phyloP scores from a whole-genome alignment of 106 monocot genomes.

The Apostasia ramifera region DNA sequence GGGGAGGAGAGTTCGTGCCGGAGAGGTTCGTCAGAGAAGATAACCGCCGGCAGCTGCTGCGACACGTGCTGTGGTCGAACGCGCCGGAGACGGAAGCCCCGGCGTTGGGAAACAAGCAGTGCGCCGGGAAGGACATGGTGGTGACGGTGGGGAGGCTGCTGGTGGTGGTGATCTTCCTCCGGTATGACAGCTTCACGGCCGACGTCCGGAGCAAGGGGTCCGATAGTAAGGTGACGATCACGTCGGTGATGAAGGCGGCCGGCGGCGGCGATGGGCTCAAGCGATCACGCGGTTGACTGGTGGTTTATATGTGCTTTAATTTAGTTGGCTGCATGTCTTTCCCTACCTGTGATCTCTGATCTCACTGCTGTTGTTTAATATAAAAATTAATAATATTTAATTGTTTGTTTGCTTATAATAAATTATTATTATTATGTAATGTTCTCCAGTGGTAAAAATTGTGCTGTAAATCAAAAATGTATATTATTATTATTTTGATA shows the following conservation, averaged over 20 bases:
- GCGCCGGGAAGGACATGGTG: conserved; percentile 38
- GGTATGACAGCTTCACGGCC: conserved; percentile 39
- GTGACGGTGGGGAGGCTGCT: conserved; percentile 27
- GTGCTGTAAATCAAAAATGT: too few species aligned
- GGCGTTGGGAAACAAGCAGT: conserved; percentile 39
- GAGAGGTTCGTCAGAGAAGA: conserved; percentile 32
- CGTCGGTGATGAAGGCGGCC: conserved; percentile 24
- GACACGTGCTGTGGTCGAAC: conserved; percentile 20
- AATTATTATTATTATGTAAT: too few species aligned
- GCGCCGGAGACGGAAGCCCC: conserved; percentile 28
- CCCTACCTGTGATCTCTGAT: too few species aligned
- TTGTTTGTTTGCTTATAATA: too few species aligned
- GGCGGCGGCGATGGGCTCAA: too few species aligned
- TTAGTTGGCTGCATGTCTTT: too few species aligned
- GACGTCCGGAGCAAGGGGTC: conserved; percentile 6
- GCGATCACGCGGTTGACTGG: too few species aligned
- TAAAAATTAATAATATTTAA: too few species aligned
- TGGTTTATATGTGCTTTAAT: too few species aligned
- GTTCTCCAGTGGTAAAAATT: too few species aligned
- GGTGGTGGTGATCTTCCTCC: conserved; percentile 35
- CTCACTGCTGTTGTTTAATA: too few species aligned
- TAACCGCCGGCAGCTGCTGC: conserved; percentile 16
- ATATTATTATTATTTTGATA: too few species aligned
- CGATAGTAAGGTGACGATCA: conserved; percentile 23
- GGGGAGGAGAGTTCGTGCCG: conserved; percentile 24